Evolutionary conservation across 495 filamentous ascomycete genomes (phyloP).

Genomic region (Penicillium diatomitis): DNA sequence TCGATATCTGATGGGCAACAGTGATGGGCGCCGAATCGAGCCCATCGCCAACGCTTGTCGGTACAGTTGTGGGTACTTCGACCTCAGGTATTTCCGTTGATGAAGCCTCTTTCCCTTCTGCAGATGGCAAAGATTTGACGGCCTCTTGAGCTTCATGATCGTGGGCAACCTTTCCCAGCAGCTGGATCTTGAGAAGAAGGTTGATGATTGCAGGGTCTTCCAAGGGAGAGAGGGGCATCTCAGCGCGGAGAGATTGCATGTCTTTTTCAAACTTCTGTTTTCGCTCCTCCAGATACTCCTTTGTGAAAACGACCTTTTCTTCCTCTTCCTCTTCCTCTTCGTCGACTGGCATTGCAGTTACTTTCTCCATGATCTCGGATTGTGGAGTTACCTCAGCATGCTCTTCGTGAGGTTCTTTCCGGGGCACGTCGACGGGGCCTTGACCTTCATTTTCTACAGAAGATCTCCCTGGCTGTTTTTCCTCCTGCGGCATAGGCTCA

Average conservation of each 20-base stretch:
- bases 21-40: constrained; percentile 7
- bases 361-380: too few relatives aligned
- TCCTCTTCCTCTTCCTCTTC: constrained; percentile 36
- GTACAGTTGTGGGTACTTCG: constrained; percentile 9
- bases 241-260: constrained; percentile 33
- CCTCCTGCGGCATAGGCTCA: background rate
- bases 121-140: constrained; percentile 2
- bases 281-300: constrained; percentile 42
- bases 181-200: constrained; percentile 36
- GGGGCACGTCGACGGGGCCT: background rate
- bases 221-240: constrained; percentile 35
- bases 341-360: background rate
- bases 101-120: constrained; percentile 4
- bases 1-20: constrained; percentile 3
- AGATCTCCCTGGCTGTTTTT: background rate
- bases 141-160: constrained; percentile 6
- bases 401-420: background rate
- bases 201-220: constrained; percentile 38
- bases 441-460: background rate
- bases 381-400: too few relatives aligned
- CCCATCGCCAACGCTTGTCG: background rate
- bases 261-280: constrained; percentile 40
- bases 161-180: constrained; percentile 34
- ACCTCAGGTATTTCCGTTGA: background rate
- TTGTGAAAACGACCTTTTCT: constrained; percentile 36